Evolutionary conservation across 768 basidiomycete genomes (phyloP), one percentile per base, ranked within the genome.

Genomic region (Goffeauzyma gilvescens): DNA sequence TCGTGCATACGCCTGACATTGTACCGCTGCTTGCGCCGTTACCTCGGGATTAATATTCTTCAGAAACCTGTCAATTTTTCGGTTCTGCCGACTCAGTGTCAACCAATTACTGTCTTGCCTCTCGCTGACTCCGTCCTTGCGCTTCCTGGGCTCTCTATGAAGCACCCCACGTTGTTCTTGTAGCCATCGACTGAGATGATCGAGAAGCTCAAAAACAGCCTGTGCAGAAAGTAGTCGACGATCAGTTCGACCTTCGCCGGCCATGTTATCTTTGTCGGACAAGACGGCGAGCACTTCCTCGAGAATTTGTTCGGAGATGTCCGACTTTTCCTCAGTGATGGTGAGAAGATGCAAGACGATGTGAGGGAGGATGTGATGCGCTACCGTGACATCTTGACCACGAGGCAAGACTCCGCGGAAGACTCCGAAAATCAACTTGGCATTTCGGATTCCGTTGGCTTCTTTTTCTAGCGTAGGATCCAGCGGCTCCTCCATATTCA

Each of bases 181-280:
- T 25, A 86, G 73, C 77, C 85, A 96, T 53, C 76, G 79, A 64
- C 79, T 90, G 9, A 96, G 69, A 56, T 96, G 89, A 58, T 98
- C 93, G 59, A 98, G 75, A 22, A 98, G 71, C 66, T 79, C 79
- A 61, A 98, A 98, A 17, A 95, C 75, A 7, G 78, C 83, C 89
- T 95, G 44, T 3, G 24, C n/a, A 2, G 17, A 30, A 4, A 37
- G 35, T 17, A 13, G 5, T 7, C 32, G 32, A 44, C n/a, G 17
- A 13, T 9, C 8, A 27, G 34, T 13, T 23, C 8, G 25, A 15
- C 17, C 4, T n/a, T 4, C 39, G 10, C 20, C 7, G 26, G 3
- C 6, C 8, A 25, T 9, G 12, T 9, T 14, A 25, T 6, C 14
- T 33, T 3, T 13, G 18, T 6, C 90, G 52, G 78, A 70, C 9